These are phyloP conservation scores for Entomortierella parvispora DNA, from an alignment of 192 early-diverging fungal genomes.

Conservation along the genomic window DNA sequence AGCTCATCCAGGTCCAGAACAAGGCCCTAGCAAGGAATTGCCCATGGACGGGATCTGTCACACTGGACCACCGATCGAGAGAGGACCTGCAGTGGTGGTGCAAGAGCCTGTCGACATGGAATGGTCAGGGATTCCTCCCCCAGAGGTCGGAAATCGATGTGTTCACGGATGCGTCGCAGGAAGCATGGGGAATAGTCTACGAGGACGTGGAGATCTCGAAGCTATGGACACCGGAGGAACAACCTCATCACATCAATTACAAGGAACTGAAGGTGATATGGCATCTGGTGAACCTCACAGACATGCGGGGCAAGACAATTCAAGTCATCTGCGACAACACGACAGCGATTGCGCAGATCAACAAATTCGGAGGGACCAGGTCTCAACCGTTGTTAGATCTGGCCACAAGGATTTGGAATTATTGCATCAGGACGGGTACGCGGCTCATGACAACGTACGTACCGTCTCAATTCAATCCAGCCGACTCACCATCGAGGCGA, in stretches of 20 bases:
- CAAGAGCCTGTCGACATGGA: conserved; percentile 1
- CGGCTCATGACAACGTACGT: conserved; percentile 22
- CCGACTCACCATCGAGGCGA: conserved; percentile 23
- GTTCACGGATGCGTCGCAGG: conserved; percentile 36
- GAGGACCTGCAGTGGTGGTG: background rate
- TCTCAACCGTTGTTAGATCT: conserved; percentile 10
- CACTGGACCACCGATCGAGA: too few relatives aligned
- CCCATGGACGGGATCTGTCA: too few relatives aligned
- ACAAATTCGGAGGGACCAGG: conserved; percentile 34
- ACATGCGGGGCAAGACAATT: background rate
- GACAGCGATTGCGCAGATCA: conserved; percentile 27
- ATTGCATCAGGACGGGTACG: conserved; percentile 12
- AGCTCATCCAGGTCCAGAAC: too few relatives aligned
- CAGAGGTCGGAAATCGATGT: conserved; percentile 5
- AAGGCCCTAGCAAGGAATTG: background rate
- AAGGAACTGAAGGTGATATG: conserved; percentile 28
- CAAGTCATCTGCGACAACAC: conserved; percentile 32
- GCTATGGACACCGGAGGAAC: background rate
- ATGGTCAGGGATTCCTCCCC: conserved; percentile 8
- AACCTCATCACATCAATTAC: conserved; percentile 14
- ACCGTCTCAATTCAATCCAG: conserved; percentile 41
- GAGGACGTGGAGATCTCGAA: background rate
- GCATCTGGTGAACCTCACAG: conserved; percentile 4
- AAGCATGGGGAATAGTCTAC: conserved; percentile 2
- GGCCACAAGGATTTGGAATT: conserved; percentile 1